Percentiles rank a stretch among this genome's conserved stretches.
These are phyloP conservation scores for Trametes coccinea DNA, from an alignment of 768 basidiomycete species.

Conservation along the genomic window DNA sequence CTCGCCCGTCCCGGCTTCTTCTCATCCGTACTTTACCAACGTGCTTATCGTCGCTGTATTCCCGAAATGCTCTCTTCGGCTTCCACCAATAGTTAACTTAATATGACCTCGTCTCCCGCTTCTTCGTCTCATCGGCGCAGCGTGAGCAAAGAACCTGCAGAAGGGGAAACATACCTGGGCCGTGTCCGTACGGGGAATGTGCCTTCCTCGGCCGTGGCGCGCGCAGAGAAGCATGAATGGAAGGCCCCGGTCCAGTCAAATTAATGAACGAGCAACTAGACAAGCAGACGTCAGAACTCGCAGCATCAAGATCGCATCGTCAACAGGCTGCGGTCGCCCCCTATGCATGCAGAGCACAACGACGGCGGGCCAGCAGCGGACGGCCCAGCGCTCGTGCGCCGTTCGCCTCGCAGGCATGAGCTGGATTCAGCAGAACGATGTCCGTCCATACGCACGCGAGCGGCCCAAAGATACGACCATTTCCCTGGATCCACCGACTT, in stretches of 20 bases:
- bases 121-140: neutral
- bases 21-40: constrained; percentile 6
- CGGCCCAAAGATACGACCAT: neutral
- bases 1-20: neutral
- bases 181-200: neutral
- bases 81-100: constrained; percentile 7
- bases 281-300: constrained; percentile 1
- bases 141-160: neutral
- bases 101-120: constrained; percentile 6
- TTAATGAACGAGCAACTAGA: constrained; percentile 4
- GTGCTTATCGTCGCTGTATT: constrained; percentile 4
- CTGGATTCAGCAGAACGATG: neutral
- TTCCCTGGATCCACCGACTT: constrained; percentile 1
- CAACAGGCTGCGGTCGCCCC: no score
- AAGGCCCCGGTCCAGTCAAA: neutral
- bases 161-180: neutral
- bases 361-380: neutral
- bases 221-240: neutral
- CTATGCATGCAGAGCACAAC: no score
- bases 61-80: constrained; percentile 13
- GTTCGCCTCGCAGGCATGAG: neutral
- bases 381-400: neutral
- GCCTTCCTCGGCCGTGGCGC: neutral
- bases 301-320: constrained; percentile 4
- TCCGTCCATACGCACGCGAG: neutral